Evolutionary conservation across 768 basidiomycete genomes (phyloP), one percentile per base, ranked within the genome.

Genomic region (Omphalotus guepiniiformis): DNA sequence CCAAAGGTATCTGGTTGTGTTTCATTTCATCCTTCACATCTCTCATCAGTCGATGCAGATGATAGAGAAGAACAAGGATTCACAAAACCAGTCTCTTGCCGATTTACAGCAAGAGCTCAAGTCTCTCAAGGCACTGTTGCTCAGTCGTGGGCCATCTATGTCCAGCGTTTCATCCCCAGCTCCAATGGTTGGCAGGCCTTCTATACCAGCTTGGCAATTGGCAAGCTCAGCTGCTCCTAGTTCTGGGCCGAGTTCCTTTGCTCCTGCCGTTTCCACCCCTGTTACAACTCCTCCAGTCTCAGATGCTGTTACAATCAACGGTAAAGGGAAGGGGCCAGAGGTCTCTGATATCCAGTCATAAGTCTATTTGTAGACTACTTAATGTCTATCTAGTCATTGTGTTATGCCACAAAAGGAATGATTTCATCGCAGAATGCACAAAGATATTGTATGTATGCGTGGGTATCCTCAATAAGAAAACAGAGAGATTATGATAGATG

Each of bases 31-130:
- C 9, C 23, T 50, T 25, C 50, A 27, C 30, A 27, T n/a, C 23
- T 22, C 34, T 52, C 40, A 39, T 47, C 34, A 50, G 21, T 42
- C 26, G 49, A 39, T 30, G 44, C 53, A 98, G 94, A 90, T 97
- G 88, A 85, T 96, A 44, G 91, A 96, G 47, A 93, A 90, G 69
- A 90, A 86, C 61, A 89, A 92, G 62, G 85, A 91, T 46, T 76
- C 79, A 12, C 93, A 96, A 64, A 77, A 80, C 18, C 82, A 86
- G 50, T 89, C 92, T 1, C 73, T 97, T 12, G 68, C 76, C 44
- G 95, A 97, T 56, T 74, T 98, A 11, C 93, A 96, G 57, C 84
- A 92, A 55, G 95, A 98, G 61, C 77, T 98, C 58, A 93, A 93
- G 60, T 97, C 94, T 0, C 72, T 98, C 51, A 97, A 97, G 63